Evolutionary conservation across 1,139 yeast species (phyloP).

Genomic region (Yamadazyma dendronema): DNA sequence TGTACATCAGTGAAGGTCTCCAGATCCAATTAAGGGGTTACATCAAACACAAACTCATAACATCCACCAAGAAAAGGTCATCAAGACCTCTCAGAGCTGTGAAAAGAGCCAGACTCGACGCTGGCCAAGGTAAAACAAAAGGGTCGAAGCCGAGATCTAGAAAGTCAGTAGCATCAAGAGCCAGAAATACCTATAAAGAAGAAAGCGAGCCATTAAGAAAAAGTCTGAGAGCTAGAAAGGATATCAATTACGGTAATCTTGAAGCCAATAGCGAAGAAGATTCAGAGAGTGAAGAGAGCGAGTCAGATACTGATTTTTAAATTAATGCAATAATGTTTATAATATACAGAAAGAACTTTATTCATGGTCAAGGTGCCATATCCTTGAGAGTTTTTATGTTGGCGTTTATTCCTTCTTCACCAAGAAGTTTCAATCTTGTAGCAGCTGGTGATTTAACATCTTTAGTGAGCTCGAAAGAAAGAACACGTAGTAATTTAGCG

Average conservation of each 20-base stretch:
- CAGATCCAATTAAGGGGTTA: slow-evolving; percentile 27
- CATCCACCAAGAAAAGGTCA: slow-evolving; percentile 3
- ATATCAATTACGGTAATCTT: slow-evolving; percentile 40
- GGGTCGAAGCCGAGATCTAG: slow-evolving; percentile 6
- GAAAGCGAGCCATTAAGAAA: slow-evolving; percentile 33
- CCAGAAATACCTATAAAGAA: neutral
- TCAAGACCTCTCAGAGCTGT: neutral
- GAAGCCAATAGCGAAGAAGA: slow-evolving; percentile 25
- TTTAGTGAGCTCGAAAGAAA: slow-evolving; percentile 25
- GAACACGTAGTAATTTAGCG: slow-evolving; percentile 50
- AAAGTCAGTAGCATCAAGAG: slow-evolving; percentile 1
- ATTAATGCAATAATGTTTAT: neutral
- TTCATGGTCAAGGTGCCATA: slow-evolving; percentile 35
- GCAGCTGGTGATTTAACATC: slow-evolving; percentile 69
- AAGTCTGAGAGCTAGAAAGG: slow-evolving; percentile 39
- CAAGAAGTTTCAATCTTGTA: slow-evolving; percentile 67
- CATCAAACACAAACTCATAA: slow-evolving; percentile 24
- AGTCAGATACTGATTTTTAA: slow-evolving; percentile 7
- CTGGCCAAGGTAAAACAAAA: slow-evolving; percentile 6
- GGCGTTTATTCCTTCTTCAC: slow-evolving; percentile 67
- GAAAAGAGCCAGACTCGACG: neutral
- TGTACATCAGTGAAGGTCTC: slow-evolving; percentile 48
- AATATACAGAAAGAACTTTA: slow-evolving; percentile 3
- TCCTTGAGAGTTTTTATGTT: slow-evolving; percentile 52
- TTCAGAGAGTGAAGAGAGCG: slow-evolving; percentile 19